phyloP scores from a whole-genome alignment of 75 land plant genomes.

The Sequoia sempervirens region DNA sequence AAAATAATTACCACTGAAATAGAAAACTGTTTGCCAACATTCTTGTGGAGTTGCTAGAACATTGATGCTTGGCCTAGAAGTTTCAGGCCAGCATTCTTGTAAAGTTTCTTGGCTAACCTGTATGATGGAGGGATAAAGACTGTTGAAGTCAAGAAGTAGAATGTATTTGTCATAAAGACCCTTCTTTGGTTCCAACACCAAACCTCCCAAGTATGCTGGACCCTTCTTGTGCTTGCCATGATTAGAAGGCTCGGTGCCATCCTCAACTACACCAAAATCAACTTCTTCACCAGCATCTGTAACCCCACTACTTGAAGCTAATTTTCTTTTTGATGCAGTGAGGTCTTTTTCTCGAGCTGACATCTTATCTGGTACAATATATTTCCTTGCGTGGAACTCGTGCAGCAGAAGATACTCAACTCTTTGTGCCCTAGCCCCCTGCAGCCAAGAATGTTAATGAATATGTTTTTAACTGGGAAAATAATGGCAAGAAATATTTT shows the following conservation, averaged over 20 bases:
- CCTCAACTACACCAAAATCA: conserved; percentile 32
- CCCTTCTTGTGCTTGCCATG: conserved; percentile 70
- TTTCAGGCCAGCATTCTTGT: background rate
- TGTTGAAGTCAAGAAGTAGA: conserved; percentile 95
- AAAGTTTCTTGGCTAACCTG: conserved; percentile 43
- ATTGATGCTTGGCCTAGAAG: background rate
- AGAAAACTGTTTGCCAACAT: background rate
- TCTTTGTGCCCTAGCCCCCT: conserved; percentile 97
- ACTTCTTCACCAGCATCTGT: conserved; percentile 21
- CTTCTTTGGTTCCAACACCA: conserved; percentile 95
- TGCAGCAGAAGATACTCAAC: conserved; percentile 95
- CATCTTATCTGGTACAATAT: conserved; percentile 87
- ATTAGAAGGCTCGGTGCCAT: conserved; percentile 23
- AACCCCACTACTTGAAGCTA: conserved; percentile 12
- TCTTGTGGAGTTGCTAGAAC: background rate
- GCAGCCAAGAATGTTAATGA: conserved; percentile 1
- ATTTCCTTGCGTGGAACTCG: conserved; percentile 87
- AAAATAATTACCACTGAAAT: background rate
- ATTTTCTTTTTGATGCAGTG: conserved; percentile 45
- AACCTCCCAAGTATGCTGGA: conserved; percentile 86
- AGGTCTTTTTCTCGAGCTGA: conserved; percentile 53
- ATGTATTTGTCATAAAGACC: conserved; percentile 97
- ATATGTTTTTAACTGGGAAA: background rate
- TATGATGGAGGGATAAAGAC: conserved; percentile 98
- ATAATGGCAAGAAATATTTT: background rate